phyloP scores from a whole-genome alignment of 2,329 filamentous ascomycete genomes.

The Phaeoacremonium minimum region DNA sequence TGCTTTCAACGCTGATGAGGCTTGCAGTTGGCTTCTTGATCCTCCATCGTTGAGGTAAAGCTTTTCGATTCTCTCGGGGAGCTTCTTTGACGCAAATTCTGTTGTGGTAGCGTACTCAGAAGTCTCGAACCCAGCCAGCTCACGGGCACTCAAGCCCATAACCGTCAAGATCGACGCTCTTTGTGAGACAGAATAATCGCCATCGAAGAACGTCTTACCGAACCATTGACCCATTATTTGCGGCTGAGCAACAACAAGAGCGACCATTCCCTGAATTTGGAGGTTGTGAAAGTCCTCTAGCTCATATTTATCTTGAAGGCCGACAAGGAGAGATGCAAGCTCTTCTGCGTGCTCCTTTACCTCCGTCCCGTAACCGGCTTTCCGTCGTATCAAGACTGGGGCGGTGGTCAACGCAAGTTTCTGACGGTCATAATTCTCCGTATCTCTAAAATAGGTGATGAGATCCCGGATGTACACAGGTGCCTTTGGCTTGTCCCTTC shows the following conservation, averaged over 20 bases:
- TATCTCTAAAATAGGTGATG: conserved; percentile 72
- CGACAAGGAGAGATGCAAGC: conserved; percentile 70
- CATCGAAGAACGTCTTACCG: conserved; percentile 79
- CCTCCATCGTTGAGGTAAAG: conserved; percentile 51
- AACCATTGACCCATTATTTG: conserved; percentile 79
- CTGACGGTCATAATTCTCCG: conserved; percentile 80
- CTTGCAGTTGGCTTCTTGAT: conserved; percentile 12
- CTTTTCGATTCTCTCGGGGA: conserved; percentile 70
- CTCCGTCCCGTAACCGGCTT: conserved; percentile 83
- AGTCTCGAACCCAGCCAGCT: conserved; percentile 73
- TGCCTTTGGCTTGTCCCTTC: conserved; percentile 74
- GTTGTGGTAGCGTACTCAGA: conserved; percentile 44
- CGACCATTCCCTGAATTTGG: conserved; percentile 75
- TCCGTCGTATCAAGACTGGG: conserved; percentile 77
- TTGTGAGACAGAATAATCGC: conserved; percentile 86
- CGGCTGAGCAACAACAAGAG: conserved; percentile 73
- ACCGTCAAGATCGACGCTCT: conserved; percentile 77
- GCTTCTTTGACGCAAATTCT: conserved; percentile 74
- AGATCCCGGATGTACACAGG: conserved; percentile 91
- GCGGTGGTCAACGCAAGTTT: conserved; percentile 74
- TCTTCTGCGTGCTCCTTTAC: conserved; percentile 80
- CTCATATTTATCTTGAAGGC: conserved; percentile 81
- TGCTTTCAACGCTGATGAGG: conserved; percentile 38
- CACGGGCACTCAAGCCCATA: conserved; percentile 75
- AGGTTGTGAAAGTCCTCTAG: conserved; percentile 73